phyloP scores from a whole-genome alignment of 2,329 filamentous ascomycete species.

The Xylaria sp. region DNA sequence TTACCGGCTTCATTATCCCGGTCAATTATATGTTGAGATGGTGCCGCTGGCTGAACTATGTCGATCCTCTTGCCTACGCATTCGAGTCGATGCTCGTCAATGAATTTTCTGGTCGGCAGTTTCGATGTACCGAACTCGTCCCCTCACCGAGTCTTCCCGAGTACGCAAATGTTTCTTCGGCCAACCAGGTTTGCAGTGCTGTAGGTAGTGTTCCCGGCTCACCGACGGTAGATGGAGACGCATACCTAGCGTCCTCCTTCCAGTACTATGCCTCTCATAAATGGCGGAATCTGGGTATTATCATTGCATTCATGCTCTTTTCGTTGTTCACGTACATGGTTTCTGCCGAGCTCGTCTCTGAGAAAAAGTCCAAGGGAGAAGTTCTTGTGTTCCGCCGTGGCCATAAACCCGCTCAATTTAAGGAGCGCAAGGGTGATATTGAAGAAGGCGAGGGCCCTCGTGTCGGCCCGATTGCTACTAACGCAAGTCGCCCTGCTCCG shows the following conservation, averaged over 20 bases:
- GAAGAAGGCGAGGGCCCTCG: conserved; percentile 63
- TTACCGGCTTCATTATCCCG: conserved; percentile 75
- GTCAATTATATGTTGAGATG: conserved; percentile 78
- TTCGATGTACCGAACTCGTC: conserved; percentile 59
- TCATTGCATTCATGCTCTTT: conserved; percentile 71
- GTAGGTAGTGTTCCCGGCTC: conserved; percentile 68
- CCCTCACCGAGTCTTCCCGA: conserved; percentile 50
- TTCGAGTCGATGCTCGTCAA: conserved; percentile 87
- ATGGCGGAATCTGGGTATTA: conserved; percentile 78
- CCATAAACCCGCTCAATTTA: conserved; percentile 67
- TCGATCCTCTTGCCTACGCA: conserved; percentile 81
- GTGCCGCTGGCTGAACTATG: conserved; percentile 85
- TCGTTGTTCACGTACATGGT: conserved; percentile 71
- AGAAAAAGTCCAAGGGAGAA: conserved; percentile 78
- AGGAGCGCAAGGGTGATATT: conserved; percentile 70
- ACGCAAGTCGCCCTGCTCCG: conserved; percentile 54
- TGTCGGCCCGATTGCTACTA: conserved; percentile 59
- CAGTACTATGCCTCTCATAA: conserved; percentile 67
- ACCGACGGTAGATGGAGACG: conserved; percentile 64
- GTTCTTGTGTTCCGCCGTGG: conserved; percentile 79
- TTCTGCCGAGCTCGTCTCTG: conserved; percentile 72
- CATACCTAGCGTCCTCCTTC: conserved; percentile 65
- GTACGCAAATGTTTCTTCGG: conserved; percentile 51
- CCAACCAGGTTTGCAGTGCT: conserved; percentile 65
- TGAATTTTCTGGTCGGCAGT: conserved; percentile 77